phyloP scores from a whole-genome alignment of 805 yeast genomes.

The Novakomyces olei region DNA sequence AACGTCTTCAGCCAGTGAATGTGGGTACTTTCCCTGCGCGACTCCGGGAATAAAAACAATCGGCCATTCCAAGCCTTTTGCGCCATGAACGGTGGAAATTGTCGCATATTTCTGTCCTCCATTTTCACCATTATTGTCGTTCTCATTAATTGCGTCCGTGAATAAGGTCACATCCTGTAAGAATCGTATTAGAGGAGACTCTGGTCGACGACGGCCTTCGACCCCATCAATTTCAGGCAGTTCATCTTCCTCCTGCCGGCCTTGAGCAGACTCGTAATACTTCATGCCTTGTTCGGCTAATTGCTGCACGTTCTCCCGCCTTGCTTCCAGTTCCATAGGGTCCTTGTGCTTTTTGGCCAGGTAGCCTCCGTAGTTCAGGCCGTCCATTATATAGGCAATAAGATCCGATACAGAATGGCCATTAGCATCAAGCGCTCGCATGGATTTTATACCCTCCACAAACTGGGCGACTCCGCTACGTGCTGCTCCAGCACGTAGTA shows the following conservation, averaged over 20 bases:
- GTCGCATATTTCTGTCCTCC: conserved; percentile 17
- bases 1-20: conserved; percentile 21
- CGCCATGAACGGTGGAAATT: conserved; percentile 70
- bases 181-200: conserved; percentile 5
- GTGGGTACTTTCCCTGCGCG: conserved; percentile 45
- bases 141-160: conserved; percentile 4
- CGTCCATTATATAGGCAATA: no score
- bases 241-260: conserved; percentile 3
- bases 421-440: no score
- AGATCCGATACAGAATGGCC: no score
- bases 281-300: no score
- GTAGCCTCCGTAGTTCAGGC: no score
- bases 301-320: no score
- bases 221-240: conserved; percentile 7
- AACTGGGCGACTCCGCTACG: no score
- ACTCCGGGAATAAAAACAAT: conserved; percentile 64
- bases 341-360: no score
- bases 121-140: background rate
- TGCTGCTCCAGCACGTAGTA: no score
- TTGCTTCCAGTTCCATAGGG: no score
- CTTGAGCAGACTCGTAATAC: no score
- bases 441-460: no score
- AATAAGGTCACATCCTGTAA: conserved; percentile 8
- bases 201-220: background rate
- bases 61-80: conserved; percentile 94